These are phyloP conservation scores for Dendrobium chrysotoxum DNA, from an alignment of 106 monocot genomes.

Conservation along the genomic window DNA sequence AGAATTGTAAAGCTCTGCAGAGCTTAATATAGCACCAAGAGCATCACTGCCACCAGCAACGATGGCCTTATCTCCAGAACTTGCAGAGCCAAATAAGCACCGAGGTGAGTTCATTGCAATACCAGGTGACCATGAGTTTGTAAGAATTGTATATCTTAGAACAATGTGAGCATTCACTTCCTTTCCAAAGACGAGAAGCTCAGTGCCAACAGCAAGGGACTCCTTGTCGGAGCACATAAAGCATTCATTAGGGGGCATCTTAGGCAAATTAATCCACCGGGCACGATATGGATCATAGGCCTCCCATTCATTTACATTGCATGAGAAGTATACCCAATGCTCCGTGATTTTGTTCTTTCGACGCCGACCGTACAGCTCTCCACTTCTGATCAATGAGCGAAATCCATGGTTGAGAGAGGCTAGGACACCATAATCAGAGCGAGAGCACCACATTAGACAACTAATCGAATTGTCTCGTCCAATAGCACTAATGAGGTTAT, in stretches of 20 bases:
- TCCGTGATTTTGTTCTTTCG: constrained; percentile 30
- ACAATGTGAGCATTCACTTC: constrained; percentile 55
- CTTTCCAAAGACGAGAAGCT: constrained; percentile 71
- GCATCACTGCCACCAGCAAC: constrained; percentile 60
- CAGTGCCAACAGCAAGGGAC: constrained; percentile 70
- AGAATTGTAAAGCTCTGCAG: constrained; percentile 80
- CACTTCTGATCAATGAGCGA: constrained; percentile 37
- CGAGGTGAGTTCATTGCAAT: constrained; percentile 55
- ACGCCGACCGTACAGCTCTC: constrained; percentile 63
- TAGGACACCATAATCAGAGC: constrained; percentile 48
- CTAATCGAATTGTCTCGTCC: constrained; percentile 51
- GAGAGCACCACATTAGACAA: constrained; percentile 48
- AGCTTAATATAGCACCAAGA: constrained; percentile 32
- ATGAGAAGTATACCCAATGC: constrained; percentile 78
- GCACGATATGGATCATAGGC: constrained; percentile 48
- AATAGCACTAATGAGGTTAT: constrained; percentile 35
- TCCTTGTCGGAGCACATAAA: constrained; percentile 74
- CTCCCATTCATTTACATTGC: constrained; percentile 64
- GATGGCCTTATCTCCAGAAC: constrained; percentile 57
- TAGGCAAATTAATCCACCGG: constrained; percentile 54
- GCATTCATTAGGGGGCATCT: constrained; percentile 59
- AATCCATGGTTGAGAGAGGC: constrained; percentile 49
- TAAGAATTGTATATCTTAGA: constrained; percentile 57
- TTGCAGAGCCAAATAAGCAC: constrained; percentile 80
- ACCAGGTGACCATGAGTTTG: constrained; percentile 68